These are phyloP conservation scores for Talaromyces nanjingensis DNA, from an alignment of 495 filamentous ascomycete genomes.

Conservation along the genomic window DNA sequence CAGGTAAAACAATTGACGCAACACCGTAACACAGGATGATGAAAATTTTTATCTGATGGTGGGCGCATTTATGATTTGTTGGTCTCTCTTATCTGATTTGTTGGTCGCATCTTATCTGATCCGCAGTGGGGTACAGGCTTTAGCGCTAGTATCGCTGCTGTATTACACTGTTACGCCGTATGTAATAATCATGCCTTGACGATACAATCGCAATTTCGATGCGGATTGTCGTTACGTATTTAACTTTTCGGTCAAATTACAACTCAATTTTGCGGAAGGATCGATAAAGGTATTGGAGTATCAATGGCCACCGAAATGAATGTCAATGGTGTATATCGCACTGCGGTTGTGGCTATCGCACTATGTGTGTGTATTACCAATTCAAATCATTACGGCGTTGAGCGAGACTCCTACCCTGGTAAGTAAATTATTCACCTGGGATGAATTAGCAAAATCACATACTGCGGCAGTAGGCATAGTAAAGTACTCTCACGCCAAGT, in stretches of 20 bases:
- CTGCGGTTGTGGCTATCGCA: no score
- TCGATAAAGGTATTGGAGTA: neutral
- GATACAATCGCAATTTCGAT: neutral
- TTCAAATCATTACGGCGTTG: no score
- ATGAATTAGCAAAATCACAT: no score
- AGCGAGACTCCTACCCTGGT: no score
- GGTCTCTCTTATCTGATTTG: neutral
- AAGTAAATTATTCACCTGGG: no score
- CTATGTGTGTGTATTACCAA: no score
- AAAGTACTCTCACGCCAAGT: no score
- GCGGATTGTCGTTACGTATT: neutral
- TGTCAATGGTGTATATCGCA: neutral
- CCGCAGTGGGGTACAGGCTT: neutral
- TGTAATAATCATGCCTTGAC: neutral
- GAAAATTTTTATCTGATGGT: slow-evolving; percentile 9
- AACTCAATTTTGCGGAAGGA: neutral
- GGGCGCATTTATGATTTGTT: neutral
- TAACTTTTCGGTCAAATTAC: neutral
- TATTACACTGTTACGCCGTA: neutral
- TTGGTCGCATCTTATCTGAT: slow-evolving; percentile 6
- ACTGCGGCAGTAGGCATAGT: no score
- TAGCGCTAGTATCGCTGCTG: neutral
- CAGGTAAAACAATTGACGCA: neutral
- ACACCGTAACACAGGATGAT: neutral
- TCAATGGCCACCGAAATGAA: neutral